phyloP scores from a whole-genome alignment of 2,329 filamentous ascomycete genomes.

The Apiospora koreana region DNA sequence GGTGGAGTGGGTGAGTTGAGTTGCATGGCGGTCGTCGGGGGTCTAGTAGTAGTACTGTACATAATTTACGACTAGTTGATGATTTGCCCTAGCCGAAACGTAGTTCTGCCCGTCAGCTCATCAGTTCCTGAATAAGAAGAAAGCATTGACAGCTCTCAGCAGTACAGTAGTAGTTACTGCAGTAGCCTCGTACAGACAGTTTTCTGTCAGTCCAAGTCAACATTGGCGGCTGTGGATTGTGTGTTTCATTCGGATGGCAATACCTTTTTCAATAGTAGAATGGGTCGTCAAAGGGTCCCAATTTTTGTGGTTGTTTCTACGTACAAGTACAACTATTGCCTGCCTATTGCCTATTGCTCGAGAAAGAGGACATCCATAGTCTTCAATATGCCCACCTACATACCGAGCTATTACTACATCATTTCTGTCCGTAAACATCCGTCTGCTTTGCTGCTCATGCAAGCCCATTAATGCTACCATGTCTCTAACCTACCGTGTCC shows the following conservation, averaged over 20 bases:
- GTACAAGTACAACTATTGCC: too few relatives aligned
- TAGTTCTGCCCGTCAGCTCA: neutral
- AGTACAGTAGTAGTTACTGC: neutral
- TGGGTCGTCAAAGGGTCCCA: too few relatives aligned
- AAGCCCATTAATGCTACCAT: too few relatives aligned
- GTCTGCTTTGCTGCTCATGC: neutral
- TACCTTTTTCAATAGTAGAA: neutral
- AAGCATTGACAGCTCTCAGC: neutral
- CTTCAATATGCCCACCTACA: too few relatives aligned
- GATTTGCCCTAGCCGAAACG: neutral
- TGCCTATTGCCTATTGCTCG: too few relatives aligned
- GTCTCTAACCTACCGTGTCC: too few relatives aligned
- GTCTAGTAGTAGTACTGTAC: too few relatives aligned
- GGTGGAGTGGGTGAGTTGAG: neutral
- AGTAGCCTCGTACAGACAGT: neutral
- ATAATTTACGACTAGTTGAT: too few relatives aligned
- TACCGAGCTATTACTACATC: neutral
- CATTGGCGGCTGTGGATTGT: neutral
- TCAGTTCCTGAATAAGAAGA: neutral
- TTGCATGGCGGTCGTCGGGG: neutral
- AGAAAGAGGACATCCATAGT: neutral
- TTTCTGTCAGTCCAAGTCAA: neutral
- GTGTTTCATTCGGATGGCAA: neutral
- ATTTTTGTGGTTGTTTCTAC: too few relatives aligned
- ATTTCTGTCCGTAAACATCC: neutral